Evolutionary conservation across 306 rosid genomes (phyloP), one percentile per base, ranked within the genome.

Genomic region (Gillenia trifoliata): DNA sequence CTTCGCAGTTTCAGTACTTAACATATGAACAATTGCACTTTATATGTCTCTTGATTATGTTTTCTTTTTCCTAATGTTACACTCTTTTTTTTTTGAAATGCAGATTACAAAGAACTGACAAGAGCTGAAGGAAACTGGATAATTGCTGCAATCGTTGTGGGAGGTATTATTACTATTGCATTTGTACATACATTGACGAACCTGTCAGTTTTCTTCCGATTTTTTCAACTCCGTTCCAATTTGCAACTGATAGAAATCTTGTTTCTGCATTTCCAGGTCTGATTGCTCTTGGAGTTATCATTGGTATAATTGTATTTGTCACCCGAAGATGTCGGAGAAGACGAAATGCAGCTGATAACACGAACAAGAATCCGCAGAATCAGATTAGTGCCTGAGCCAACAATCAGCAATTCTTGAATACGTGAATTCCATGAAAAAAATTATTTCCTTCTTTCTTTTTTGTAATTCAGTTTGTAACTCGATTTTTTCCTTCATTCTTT

Each of bases 291-390:
- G 20, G 60, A 28, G 2, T 72, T 59, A 3, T 72, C 19, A 43
- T 72, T 8, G 65, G 16, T 16, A 40, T 75, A 45, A 8, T 64
- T 16, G 74, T 75, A 31, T 65, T 65, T 50, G 69, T 57, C 47
- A 41, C 70, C 20, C 70, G 65, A 68, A 80, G 54, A 25, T 75
- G 0, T 61, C 59, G 56, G 6, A 64, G 11, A 43, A 75, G 52
- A 65, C 31, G 55, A 33, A 80, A 56, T 29, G 50, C 71, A 40
- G 54, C 11, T 2, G 25, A 19, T 16, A 29, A 30, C 66, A 28
- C 22, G 20, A 17, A 22, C 64, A 68, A 60, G 61, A 15, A 26
- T 55, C 25, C n/a, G 60, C 45, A 40, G 36, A 66, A 20, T 36
- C 56, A 11, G 31, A 66, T 15, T 45, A 17, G 1, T 45, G 52